A percentile compares a stretch with the other conserved stretches of the same genome.
These are phyloP conservation scores for Moesziomyces globuligerus DNA, from an alignment of 1,284 basidiomycete species.

Conservation along the genomic window DNA sequence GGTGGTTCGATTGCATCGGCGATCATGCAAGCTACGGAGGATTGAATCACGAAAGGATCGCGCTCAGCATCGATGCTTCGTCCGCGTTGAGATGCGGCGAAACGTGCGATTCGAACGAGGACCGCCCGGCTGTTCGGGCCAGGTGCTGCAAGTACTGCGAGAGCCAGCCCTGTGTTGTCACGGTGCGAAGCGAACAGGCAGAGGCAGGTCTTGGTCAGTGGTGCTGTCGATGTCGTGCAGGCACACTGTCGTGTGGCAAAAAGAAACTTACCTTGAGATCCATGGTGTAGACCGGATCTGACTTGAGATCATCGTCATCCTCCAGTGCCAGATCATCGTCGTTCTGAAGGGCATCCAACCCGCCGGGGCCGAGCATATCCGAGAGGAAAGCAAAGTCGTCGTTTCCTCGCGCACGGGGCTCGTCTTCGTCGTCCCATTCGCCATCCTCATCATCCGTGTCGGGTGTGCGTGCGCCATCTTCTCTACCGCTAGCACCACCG, in stretches of 20 bases:
- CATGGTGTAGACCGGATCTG: constrained; percentile 86
- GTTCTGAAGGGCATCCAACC: constrained; percentile 71
- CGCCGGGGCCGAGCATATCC: constrained; percentile 72
- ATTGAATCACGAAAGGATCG: constrained; percentile 10
- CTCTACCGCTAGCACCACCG: constrained; percentile 11
- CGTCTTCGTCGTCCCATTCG: constrained; percentile 60
- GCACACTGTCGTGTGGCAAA: too few relatives aligned
- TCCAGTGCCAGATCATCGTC: constrained; percentile 72
- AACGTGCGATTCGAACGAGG: constrained; percentile 22
- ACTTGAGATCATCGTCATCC: constrained; percentile 78
- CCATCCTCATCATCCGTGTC: constrained; percentile 58
- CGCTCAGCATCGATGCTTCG: constrained; percentile 31
- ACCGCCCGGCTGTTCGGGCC: constrained; percentile 20
- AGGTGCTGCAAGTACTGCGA: constrained; percentile 26
- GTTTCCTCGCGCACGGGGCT: constrained; percentile 68
- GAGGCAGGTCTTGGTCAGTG: neutral
- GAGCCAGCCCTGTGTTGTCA: constrained; percentile 26
- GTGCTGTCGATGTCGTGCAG: too few relatives aligned
- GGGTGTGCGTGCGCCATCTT: constrained; percentile 34
- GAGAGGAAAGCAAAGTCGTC: constrained; percentile 69
- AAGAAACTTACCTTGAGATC: constrained; percentile 76
- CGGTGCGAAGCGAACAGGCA: too few relatives aligned
- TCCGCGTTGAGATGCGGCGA: constrained; percentile 31
- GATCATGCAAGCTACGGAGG: too few relatives aligned
- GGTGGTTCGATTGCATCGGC: too few relatives aligned